A percentile compares a stretch with the other conserved stretches of the same genome.
These are phyloP conservation scores for Lyophyllum semitale DNA, from an alignment of 768 basidiomycete genomes.

Conservation along the genomic window DNA sequence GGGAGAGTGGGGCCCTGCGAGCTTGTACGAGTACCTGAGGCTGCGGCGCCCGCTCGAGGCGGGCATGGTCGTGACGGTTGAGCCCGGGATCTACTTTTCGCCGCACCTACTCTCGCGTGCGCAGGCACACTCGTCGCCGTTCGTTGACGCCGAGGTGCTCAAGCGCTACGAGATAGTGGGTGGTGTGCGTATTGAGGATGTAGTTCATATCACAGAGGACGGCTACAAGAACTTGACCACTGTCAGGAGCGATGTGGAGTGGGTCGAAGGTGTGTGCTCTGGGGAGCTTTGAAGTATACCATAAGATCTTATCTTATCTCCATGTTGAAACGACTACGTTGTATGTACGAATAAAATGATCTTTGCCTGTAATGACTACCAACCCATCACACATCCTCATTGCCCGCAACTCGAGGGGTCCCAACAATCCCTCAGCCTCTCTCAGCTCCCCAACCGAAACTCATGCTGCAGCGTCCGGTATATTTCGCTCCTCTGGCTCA, in stretches of 20 bases:
- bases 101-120: constrained; percentile 72
- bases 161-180: constrained; percentile 79
- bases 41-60: constrained; percentile 70
- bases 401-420: constrained; percentile 79
- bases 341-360: too few relatives aligned
- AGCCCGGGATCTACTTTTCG: constrained; percentile 89
- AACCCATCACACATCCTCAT: constrained; percentile 90
- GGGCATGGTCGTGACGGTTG: constrained; percentile 92
- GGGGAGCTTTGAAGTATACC: constrained; percentile 54
- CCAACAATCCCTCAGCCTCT: constrained; percentile 74
- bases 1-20: constrained; percentile 45
- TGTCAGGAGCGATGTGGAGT: constrained; percentile 77
- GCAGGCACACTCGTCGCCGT: constrained; percentile 58
- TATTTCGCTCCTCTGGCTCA: constrained; percentile 80
- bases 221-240: constrained; percentile 87
- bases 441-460: constrained; percentile 87
- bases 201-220: constrained; percentile 71
- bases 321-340: too few relatives aligned
- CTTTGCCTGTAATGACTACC: constrained; percentile 48
- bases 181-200: constrained; percentile 94
- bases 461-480: constrained; percentile 83
- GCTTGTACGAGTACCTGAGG: constrained; percentile 80
- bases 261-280: constrained; percentile 82
- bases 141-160: constrained; percentile 72
- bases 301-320: too few relatives aligned